Conservation (phyloP, 2,329 filamentous ascomycete genomes). For the Leptographium flavum region DNA sequence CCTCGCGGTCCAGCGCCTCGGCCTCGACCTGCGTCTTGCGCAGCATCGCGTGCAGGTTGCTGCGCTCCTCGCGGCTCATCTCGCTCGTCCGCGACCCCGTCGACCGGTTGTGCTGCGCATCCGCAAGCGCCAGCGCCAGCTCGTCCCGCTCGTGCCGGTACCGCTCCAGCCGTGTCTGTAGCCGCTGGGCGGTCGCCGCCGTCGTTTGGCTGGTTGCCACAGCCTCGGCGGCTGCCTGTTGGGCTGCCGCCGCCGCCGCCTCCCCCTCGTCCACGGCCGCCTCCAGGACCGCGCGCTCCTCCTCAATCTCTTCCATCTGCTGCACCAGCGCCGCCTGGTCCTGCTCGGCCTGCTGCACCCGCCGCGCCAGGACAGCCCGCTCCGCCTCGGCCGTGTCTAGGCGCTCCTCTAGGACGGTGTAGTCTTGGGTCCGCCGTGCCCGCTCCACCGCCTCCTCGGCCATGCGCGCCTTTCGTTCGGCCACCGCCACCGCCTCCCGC, state of each 20-base stretch:
- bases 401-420: conserved; percentile 18
- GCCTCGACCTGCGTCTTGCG: conserved; percentile 49
- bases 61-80: conserved; percentile 37
- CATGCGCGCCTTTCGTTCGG: conserved; percentile 31
- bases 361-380: conserved; percentile 33
- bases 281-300: conserved; percentile 43
- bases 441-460: conserved; percentile 45
- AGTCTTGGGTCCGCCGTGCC: no score
- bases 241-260: conserved; percentile 35
- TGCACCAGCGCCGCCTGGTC: conserved; percentile 36
- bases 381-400: conserved; percentile 44
- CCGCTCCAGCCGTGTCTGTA: conserved; percentile 35
- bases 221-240: conserved; percentile 27
- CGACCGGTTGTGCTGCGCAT: conserved; percentile 14
- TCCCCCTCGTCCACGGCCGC: conserved; percentile 42
- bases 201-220: conserved; percentile 22
- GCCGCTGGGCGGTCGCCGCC: conserved; percentile 12
- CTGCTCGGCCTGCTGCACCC: conserved; percentile 39
- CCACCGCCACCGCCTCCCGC: neutral
- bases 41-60: conserved; percentile 45
- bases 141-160: conserved; percentile 33
- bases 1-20: conserved; percentile 57
- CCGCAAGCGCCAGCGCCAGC: conserved; percentile 19
- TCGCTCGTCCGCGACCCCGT: conserved; percentile 16
- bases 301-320: conserved; percentile 42